Evolutionary conservation across 2,329 filamentous ascomycete genomes (phyloP), one percentile per base, ranked within the genome.

Genomic region (Nemania bipapillata): DNA sequence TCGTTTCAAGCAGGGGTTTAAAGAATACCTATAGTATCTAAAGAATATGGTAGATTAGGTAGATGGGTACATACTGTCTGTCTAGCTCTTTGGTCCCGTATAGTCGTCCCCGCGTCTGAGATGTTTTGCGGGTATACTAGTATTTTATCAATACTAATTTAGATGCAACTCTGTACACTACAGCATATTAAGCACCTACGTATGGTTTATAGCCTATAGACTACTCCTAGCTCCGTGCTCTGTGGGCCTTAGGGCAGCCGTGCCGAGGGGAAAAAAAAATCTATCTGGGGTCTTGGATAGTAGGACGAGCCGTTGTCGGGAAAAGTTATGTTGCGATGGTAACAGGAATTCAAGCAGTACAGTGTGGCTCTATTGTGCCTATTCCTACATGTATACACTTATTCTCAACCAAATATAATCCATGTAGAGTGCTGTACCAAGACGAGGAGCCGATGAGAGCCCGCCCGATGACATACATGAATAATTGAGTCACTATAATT

Each of bases 241-340:
- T 32, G 61, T 64, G 55, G 50, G 35, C n/a, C 50, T 5, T 3
- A 54, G 12, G 15, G 30, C 20, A 56, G 37, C 47, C 24, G 59
- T 35, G 26, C 58, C 37, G 62, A 47, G 53, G 42, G 24, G 49
- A 45, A 37, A 35, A 54, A 54, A 57, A 50, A 30, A 57, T 24
- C n/a, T 45, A 55, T 50, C 26, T 28, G 45, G 40, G 22, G 47
- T 12, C 30, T 26, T 32, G 20, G 30, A 54, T 40, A 28, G 40
- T 45, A 49, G 20, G 37, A 57, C 12, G 37, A 59, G 37, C 59
- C 49, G 15, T 64, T 32, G 30, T 17, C 20, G 30, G n/a, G 32
- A 32, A 52, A 64, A 32, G 32, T 56, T 15, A 35, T 53, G 65
- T 67, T 63, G 59, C 53, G 54, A 57, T 30, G 37, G 59, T 57